Percentiles rank a stretch among this genome's conserved stretches.
Conservation (phyloP, 2,329 filamentous ascomycete species). For the Phialocephala subalpina region DNA sequence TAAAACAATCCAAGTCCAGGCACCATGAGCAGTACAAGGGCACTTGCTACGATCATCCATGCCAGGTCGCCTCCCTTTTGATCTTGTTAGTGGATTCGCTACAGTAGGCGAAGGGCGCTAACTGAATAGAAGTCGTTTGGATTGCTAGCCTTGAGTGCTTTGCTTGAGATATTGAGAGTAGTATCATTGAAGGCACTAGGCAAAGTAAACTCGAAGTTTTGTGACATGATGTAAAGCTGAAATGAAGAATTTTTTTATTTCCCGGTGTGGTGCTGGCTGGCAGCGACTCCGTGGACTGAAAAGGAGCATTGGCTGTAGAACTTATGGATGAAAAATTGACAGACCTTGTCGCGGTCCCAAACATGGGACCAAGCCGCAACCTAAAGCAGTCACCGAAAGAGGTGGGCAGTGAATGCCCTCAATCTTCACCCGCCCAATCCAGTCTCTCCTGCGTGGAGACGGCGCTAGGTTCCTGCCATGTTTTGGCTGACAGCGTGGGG, state of each 20-base stretch:
- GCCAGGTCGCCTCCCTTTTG: constrained; percentile 15
- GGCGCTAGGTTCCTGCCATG: not conserved
- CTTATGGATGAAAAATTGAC: not conserved
- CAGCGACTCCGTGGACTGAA: not conserved
- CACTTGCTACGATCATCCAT: constrained; percentile 18
- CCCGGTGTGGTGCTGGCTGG: not conserved
- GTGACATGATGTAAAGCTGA: constrained; percentile 9
- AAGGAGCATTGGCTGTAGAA: not conserved
- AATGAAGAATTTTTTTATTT: not conserved
- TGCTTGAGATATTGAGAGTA: constrained; percentile 10
- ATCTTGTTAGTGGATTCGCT: not conserved
- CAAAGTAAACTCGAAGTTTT: constrained; percentile 4
- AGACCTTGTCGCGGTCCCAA: not conserved
- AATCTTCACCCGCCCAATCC: not conserved
- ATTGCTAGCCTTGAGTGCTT: constrained; percentile 13
- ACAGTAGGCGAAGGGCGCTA: not conserved
- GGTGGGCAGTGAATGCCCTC: not conserved
- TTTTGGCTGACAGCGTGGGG: constrained; percentile 5
- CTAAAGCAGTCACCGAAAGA: constrained; percentile 2
- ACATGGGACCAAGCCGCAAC: not conserved
- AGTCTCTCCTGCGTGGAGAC: not conserved
- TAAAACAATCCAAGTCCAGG: constrained; percentile 21
- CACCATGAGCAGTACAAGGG: constrained; percentile 19
- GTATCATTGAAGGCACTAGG: constrained; percentile 10
- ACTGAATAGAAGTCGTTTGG: constrained; percentile 21